These are phyloP conservation scores for Hydnomerulius pinastri DNA, from an alignment of 768 basidiomycete species.

Conservation along the genomic window DNA sequence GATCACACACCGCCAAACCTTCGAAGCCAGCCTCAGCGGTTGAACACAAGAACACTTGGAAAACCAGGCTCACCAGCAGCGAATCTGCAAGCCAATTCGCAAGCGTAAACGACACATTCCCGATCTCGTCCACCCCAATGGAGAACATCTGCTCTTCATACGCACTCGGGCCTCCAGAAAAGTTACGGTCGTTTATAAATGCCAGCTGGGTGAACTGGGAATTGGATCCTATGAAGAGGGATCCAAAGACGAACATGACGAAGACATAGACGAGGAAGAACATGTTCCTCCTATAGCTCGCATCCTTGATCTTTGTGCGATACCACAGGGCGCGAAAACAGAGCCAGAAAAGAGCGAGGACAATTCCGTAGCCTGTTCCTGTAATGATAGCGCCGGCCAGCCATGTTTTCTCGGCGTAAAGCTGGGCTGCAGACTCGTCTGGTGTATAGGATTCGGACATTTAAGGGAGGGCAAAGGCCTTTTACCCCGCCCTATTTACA, in stretches of 20 bases:
- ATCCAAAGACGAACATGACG: constrained; percentile 23
- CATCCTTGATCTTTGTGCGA: constrained; percentile 16
- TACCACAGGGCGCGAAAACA: constrained; percentile 20
- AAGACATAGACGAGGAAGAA: constrained; percentile 26
- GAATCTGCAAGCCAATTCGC: constrained; percentile 30
- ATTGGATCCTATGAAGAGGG: constrained; percentile 28
- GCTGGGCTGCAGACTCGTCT: constrained; percentile 8
- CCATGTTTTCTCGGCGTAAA: constrained; percentile 30
- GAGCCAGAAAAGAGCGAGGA: constrained; percentile 24
- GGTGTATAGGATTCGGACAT: constrained; percentile 10
- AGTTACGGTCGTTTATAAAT: constrained; percentile 30
- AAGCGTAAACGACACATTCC: constrained; percentile 28
- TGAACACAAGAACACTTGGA: not conserved
- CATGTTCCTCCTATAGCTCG: constrained; percentile 14
- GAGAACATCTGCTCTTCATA: constrained; percentile 30
- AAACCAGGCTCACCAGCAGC: constrained; percentile 18
- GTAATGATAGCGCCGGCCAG: constrained; percentile 28
- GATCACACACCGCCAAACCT: constrained; percentile 33
- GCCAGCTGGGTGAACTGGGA: constrained; percentile 31
- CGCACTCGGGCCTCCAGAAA: constrained; percentile 25
- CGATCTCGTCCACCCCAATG: constrained; percentile 23
- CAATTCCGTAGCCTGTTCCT: constrained; percentile 27
- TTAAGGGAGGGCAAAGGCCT: no score
- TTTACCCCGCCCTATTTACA: no score
- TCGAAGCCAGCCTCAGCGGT: not conserved